phyloP scores from a whole-genome alignment of 768 basidiomycete genomes.

The Xerocomellus chrysenteron region DNA sequence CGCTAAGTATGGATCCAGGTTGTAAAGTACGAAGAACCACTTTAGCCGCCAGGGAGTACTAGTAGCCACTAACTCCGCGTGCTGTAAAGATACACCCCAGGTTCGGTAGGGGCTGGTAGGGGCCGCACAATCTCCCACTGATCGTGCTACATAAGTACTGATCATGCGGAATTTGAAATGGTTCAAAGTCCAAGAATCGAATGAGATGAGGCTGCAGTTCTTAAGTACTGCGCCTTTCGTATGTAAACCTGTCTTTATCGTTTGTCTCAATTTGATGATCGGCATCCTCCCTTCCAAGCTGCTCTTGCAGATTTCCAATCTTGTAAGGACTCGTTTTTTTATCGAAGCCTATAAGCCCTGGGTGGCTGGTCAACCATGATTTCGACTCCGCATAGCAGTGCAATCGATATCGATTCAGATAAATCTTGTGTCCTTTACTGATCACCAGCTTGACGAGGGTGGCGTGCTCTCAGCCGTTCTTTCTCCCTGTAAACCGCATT shows the following conservation, averaged over 20 bases:
- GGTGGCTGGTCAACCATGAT: no score
- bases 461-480: slow-evolving; percentile 19
- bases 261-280: not conserved
- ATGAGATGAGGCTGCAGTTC: no score
- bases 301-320: not conserved
- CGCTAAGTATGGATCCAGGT: no score
- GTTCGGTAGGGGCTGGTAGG: no score
- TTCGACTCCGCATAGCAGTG: not conserved
- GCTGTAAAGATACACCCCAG: no score
- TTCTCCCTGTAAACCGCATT: slow-evolving; percentile 27
- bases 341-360: not conserved
- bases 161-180: not conserved
- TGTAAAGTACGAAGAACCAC: no score
- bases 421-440: not conserved
- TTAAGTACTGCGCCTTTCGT: no score
- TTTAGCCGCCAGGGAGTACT: no score
- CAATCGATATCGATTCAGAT: not conserved
- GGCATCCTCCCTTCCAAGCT: not conserved
- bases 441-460: not conserved
- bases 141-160: not conserved
- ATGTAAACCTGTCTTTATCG: not conserved
- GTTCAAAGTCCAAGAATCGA: not conserved
- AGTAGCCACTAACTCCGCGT: no score
- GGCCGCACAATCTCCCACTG: no score
- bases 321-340: not conserved